Evolutionary conservation across 2,329 filamentous ascomycete species (phyloP).

Genomic region (Paraconiothyrium brasiliense): DNA sequence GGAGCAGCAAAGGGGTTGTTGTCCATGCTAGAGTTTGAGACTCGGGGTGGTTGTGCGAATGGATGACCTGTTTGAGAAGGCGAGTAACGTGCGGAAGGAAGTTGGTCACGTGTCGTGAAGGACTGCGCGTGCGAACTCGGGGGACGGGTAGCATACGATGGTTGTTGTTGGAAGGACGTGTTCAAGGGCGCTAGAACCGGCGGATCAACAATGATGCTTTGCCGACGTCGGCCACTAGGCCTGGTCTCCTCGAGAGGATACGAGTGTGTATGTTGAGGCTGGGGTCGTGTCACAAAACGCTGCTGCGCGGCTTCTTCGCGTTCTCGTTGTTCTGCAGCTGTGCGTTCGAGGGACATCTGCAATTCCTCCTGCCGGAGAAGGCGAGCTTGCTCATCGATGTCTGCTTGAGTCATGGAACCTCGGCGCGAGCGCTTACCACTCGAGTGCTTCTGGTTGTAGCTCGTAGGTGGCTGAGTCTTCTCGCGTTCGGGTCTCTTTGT

Average conservation of each 20-base stretch:
- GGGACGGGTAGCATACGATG: constrained; percentile 27
- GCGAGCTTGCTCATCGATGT: constrained; percentile 17
- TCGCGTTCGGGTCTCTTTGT: constrained; percentile 30
- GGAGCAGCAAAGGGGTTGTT: constrained; percentile 32
- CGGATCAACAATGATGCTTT: constrained; percentile 30
- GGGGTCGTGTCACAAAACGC: constrained; percentile 32
- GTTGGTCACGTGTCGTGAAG: constrained; percentile 28
- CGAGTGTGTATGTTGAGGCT: constrained; percentile 23
- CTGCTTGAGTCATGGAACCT: constrained; percentile 25
- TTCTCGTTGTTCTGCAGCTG: constrained; percentile 29
- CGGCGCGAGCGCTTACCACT: constrained; percentile 27
- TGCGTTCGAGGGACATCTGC: constrained; percentile 29
- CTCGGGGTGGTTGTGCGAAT: constrained; percentile 23
- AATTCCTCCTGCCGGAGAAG: constrained; percentile 24
- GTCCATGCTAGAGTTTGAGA: constrained; percentile 21
- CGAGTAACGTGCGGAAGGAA: constrained; percentile 33
- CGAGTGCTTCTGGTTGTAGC: constrained; percentile 25
- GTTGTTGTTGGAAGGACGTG: constrained; percentile 23
- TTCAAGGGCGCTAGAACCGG: constrained; percentile 23
- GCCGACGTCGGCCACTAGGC: constrained; percentile 25
- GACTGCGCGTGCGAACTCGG: constrained; percentile 28
- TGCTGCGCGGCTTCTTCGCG: constrained; percentile 28
- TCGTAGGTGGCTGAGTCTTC: constrained; percentile 28
- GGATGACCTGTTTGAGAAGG: constrained; percentile 32
- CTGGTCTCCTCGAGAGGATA: constrained; percentile 12